Percentiles rank a stretch among this genome's conserved stretches.
These are phyloP conservation scores for Uncinocarpus reesii DNA, from an alignment of 2,329 filamentous ascomycete species.

Conservation along the genomic window DNA sequence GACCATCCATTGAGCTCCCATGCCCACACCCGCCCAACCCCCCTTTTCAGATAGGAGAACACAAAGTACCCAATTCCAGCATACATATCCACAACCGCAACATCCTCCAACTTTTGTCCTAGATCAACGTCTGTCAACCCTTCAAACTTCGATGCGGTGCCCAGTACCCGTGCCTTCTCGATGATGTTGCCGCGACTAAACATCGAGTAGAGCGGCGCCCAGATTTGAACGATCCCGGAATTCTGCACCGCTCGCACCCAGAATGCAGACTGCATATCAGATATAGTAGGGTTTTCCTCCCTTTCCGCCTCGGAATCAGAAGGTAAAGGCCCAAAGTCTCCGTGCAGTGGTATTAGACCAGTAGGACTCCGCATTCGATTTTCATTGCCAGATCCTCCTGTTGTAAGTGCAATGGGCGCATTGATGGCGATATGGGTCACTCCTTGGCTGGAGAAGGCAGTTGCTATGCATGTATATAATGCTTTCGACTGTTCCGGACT, in stretches of 20 bases:
- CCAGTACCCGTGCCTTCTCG: constrained; percentile 70
- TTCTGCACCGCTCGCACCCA: constrained; percentile 75
- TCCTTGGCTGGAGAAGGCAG: constrained; percentile 29
- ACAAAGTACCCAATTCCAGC: constrained; percentile 91
- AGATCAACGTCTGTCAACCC: constrained; percentile 25
- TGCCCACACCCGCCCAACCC: constrained; percentile 59
- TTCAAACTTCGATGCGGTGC: constrained; percentile 30
- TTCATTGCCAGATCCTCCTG: constrained; percentile 33
- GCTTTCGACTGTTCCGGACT: constrained; percentile 22
- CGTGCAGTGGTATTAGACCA: constrained; percentile 58
- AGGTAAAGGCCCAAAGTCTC: constrained; percentile 56
- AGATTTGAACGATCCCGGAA: constrained; percentile 65
- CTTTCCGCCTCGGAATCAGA: constrained; percentile 6
- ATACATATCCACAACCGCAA: constrained; percentile 63
- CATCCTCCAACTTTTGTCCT: constrained; percentile 21
- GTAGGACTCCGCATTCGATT: constrained; percentile 67
- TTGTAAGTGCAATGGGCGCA: constrained; percentile 42
- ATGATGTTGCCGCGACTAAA: constrained; percentile 84
- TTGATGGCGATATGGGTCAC: constrained; percentile 51
- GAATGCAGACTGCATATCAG: constrained; percentile 57
- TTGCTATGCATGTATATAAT: constrained; percentile 36
- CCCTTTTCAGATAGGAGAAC: constrained; percentile 67
- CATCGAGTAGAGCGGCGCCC: constrained; percentile 88
- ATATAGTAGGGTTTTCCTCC: constrained; percentile 23
- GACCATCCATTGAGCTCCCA: constrained; percentile 90